phyloP scores from a whole-genome alignment of 2,329 filamentous ascomycete genomes.

The Ambrosiella xylebori region DNA sequence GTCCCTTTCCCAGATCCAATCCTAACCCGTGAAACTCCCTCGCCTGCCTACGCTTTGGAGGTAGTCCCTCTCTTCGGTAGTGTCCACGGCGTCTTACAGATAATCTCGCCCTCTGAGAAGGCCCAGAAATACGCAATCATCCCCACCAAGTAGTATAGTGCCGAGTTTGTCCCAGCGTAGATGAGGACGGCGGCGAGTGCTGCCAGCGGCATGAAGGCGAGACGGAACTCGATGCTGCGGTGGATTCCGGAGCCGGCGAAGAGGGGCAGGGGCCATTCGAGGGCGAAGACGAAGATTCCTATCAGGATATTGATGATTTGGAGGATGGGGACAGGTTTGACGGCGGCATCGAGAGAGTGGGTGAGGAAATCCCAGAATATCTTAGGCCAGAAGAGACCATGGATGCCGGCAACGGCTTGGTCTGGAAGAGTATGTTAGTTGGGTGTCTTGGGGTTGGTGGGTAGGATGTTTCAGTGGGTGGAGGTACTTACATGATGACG shows the following conservation, averaged over 20 bases:
- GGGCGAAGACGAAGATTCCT: conserved; percentile 59
- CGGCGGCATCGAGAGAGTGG: conserved; percentile 68
- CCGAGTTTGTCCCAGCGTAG: conserved; percentile 86
- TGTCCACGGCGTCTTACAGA: conserved; percentile 54
- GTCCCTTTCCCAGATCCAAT: background rate
- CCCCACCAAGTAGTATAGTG: conserved; percentile 77
- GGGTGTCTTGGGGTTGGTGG: background rate
- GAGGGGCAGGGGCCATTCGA: conserved; percentile 76
- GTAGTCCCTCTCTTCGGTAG: conserved; percentile 36
- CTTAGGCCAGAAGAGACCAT: conserved; percentile 96
- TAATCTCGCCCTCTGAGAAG: conserved; percentile 83
- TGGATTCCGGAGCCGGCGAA: conserved; percentile 66
- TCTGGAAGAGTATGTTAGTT: conserved; percentile 32
- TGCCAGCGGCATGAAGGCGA: conserved; percentile 66
- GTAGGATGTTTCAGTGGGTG: background rate
- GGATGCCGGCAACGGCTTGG: conserved; percentile 66
- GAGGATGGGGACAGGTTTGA: conserved; percentile 73
- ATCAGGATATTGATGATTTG: conserved; percentile 81
- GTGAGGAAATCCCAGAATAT: conserved; percentile 97
- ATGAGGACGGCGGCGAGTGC: conserved; percentile 58
- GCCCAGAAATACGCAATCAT: conserved; percentile 89
- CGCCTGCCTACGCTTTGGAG: conserved; percentile 8
- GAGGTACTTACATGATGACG: conserved; percentile 48
- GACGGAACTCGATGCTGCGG: conserved; percentile 69
- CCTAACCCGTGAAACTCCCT: background rate